Percentiles rank a stretch among this genome's conserved stretches.
Conservation (phyloP, 2,329 filamentous ascomycete species). For the Beauveria varroae region DNA sequence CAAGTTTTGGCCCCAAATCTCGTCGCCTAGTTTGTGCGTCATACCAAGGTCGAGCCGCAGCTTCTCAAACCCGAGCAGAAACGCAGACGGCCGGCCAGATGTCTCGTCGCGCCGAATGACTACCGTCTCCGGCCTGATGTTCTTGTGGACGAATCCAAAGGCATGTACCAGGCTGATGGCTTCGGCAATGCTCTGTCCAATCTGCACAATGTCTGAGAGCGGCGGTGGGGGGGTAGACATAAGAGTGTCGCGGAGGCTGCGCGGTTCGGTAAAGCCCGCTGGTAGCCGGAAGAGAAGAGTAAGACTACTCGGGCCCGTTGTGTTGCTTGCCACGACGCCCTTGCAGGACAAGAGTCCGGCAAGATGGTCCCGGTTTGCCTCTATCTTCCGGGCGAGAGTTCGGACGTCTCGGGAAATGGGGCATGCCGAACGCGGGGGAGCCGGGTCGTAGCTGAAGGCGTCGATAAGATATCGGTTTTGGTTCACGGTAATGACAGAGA, state of each 20-base stretch:
- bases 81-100: not conserved
- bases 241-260: not conserved
- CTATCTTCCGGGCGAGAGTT: not conserved
- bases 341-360: not conserved
- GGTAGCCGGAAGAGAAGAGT: not conserved
- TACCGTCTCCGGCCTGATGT: not conserved
- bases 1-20: not conserved
- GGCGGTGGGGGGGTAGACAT: not conserved
- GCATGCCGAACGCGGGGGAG: too few species aligned
- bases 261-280: not conserved
- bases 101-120: not conserved
- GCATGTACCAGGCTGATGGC: not conserved
- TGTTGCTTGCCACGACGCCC: not conserved
- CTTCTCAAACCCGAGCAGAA: not conserved
- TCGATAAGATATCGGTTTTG: not conserved
- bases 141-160: not conserved
- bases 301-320: not conserved
- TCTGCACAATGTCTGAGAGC: not conserved
- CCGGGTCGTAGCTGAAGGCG: not conserved
- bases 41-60: not conserved
- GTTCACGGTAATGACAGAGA: not conserved
- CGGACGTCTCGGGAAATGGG: not conserved
- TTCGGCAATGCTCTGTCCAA: not conserved
- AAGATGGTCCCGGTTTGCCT: not conserved
- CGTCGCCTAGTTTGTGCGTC: too few species aligned